phyloP scores from a whole-genome alignment of 2,329 filamentous ascomycete genomes.

The Colletotrichum agaves region DNA sequence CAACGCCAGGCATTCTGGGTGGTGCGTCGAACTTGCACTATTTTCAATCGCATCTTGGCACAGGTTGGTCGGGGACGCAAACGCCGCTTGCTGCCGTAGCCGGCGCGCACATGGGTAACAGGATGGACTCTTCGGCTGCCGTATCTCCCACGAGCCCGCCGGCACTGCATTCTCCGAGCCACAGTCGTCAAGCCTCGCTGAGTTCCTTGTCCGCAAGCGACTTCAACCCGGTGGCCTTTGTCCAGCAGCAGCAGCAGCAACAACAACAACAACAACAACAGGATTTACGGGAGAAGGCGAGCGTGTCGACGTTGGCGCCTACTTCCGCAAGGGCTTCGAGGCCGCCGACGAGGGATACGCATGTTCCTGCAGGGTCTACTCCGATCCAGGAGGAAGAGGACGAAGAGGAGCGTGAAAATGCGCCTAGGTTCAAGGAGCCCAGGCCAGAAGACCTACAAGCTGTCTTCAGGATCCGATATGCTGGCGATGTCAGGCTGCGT shows the following conservation, averaged over 20 bases:
- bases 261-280: conserved; percentile 13
- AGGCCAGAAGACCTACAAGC: conserved; percentile 90
- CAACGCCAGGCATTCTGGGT: conserved; percentile 73
- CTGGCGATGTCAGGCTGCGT: conserved; percentile 86
- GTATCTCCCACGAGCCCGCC: conserved; percentile 28
- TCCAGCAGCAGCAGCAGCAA: conserved; percentile 26
- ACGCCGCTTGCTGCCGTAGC: conserved; percentile 84
- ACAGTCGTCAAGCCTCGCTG: conserved; percentile 57
- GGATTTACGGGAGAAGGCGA: conserved; percentile 67
- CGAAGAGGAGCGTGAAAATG: conserved; percentile 41
- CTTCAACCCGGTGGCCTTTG: conserved; percentile 41
- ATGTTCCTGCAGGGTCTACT: conserved; percentile 42
- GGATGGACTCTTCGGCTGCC: conserved; percentile 33
- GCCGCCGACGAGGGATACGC: conserved; percentile 66
- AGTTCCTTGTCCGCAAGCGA: conserved; percentile 60
- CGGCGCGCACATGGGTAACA: conserved; percentile 63
- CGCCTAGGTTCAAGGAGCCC: conserved; percentile 73
- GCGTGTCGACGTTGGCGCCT: conserved; percentile 70
- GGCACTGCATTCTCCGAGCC: conserved; percentile 45
- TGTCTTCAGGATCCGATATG: conserved; percentile 89
- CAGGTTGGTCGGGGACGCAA: conserved; percentile 77
- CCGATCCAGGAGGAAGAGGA: conserved; percentile 53
- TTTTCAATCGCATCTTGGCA: conserved; percentile 81
- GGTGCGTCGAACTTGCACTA: conserved; percentile 83
- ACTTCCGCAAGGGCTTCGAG: conserved; percentile 64